Percentiles rank a stretch among this genome's conserved stretches.
phyloP scores from a whole-genome alignment of 1,284 basidiomycete genomes.

The Malassezia furfur region DNA sequence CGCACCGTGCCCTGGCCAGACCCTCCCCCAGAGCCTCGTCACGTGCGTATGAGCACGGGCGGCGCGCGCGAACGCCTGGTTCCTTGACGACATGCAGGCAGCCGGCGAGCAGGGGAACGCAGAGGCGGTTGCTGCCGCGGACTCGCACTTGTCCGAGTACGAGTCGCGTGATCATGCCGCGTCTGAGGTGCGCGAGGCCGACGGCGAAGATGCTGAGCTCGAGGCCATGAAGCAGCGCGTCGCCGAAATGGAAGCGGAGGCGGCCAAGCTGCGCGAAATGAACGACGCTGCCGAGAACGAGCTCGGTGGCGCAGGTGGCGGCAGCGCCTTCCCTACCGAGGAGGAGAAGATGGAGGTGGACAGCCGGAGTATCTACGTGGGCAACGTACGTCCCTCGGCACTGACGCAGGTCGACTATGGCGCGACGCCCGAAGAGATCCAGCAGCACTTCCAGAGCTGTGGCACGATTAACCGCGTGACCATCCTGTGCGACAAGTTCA shows the following conservation, averaged over 20 bases:
- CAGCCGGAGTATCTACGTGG: conserved; percentile 81
- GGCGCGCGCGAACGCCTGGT: not conserved
- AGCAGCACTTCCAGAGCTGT: conserved; percentile 91
- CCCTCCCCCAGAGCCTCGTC: not conserved
- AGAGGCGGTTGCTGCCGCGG: not conserved
- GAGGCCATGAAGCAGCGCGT: conserved; percentile 68
- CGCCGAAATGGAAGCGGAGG: conserved; percentile 78
- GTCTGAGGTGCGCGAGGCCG: conserved; percentile 16
- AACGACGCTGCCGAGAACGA: conserved; percentile 71
- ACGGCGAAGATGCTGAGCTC: conserved; percentile 50
- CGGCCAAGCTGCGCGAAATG: conserved; percentile 75
- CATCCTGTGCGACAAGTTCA: conserved; percentile 98
- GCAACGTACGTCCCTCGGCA: conserved; percentile 64
- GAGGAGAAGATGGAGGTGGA: conserved; percentile 61
- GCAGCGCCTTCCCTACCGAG: conserved; percentile 26
- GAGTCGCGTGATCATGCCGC: not conserved
- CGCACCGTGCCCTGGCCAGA: not conserved
- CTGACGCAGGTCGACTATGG: conserved; percentile 79
- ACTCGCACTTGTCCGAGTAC: conserved; percentile 9
- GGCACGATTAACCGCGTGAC: conserved; percentile 98
- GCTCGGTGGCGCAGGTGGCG: conserved; percentile 54
- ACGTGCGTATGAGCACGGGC: not conserved
- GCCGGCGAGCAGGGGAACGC: not conserved
- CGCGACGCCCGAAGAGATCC: conserved; percentile 95
- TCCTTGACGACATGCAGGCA: not conserved